Conservation (phyloP, 169 alveolate species). For the Plasmodium berghei region DNA sequence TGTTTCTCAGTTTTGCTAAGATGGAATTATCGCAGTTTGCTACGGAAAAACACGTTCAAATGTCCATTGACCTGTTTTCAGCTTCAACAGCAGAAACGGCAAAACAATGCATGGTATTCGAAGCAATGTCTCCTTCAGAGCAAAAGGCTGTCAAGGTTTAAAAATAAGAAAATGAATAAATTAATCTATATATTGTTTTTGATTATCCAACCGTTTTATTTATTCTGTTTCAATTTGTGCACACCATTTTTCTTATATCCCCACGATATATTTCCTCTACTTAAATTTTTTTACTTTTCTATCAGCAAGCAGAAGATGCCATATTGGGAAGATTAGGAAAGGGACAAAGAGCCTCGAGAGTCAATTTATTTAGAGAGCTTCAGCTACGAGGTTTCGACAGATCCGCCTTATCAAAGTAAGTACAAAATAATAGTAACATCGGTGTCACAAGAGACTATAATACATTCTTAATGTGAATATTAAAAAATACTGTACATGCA, state of each 20-base stretch:
- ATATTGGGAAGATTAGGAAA: slow-evolving; percentile 85
- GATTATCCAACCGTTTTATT: no score
- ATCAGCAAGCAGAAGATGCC: slow-evolving; percentile 88
- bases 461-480: background rate
- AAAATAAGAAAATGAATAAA: background rate
- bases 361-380: slow-evolving; percentile 84
- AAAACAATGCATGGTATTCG: slow-evolving; percentile 86
- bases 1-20: slow-evolving; percentile 86
- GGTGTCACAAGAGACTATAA: no score
- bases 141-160: slow-evolving; percentile 85
- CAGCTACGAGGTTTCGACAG: slow-evolving; percentile 86
- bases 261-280: background rate
- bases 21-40: slow-evolving; percentile 92
- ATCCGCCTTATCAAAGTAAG: slow-evolving; percentile 81
- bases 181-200: background rate
- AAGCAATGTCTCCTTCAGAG: slow-evolving; percentile 87
- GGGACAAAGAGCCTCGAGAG: slow-evolving; percentile 88
- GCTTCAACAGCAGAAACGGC: slow-evolving; percentile 93
- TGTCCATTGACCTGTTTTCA: slow-evolving; percentile 92
- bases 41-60: slow-evolving; percentile 90
- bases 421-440: background rate
- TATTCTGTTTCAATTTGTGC: background rate
- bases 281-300: background rate
- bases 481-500: background rate
- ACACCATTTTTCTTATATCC: background rate